These are phyloP conservation scores for Elaeagnus macrophylla DNA, from an alignment of 306 rosid species.

Conservation along the genomic window DNA sequence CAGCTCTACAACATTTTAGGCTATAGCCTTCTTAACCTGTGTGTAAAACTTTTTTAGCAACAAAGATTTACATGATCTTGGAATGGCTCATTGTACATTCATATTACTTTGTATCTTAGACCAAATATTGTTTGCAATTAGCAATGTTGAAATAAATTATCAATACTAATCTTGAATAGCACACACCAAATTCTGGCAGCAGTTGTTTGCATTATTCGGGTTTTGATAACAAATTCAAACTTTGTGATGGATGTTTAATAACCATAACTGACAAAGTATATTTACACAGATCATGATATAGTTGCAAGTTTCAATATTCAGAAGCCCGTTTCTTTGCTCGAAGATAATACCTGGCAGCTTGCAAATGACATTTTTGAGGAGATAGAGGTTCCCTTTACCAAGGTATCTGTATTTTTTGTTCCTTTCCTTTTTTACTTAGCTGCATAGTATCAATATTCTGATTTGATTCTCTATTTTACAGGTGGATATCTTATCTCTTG, in stretches of 20 bases:
- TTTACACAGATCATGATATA: slow-evolving; percentile 54
- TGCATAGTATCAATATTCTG: slow-evolving; percentile 10
- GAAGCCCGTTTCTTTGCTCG: slow-evolving; percentile 48
- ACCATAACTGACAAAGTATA: slow-evolving; percentile 7
- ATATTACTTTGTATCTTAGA: too few species aligned
- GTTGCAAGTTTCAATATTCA: slow-evolving; percentile 59
- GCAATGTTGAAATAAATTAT: too few species aligned
- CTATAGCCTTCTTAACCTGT: too few species aligned
- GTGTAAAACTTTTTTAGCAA: too few species aligned
- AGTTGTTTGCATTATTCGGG: background rate
- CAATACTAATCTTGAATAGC: too few species aligned
- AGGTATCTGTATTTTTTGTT: slow-evolving; percentile 35
- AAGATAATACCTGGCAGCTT: slow-evolving; percentile 53
- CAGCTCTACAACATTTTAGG: too few species aligned
- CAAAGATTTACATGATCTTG: too few species aligned
- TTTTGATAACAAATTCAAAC: background rate
- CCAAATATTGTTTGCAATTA: too few species aligned
- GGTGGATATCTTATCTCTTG: slow-evolving; percentile 61
- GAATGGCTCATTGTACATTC: too few species aligned
- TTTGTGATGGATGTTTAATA: slow-evolving; percentile 4
- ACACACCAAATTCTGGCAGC: background rate
- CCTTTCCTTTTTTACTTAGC: slow-evolving; percentile 8
- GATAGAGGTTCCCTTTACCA: slow-evolving; percentile 43
- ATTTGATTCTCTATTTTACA: slow-evolving; percentile 27
- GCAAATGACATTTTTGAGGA: slow-evolving; percentile 49